Conservation (phyloP, 129 eudicot genomes). For the Chrysanthemum makinoi region DNA sequence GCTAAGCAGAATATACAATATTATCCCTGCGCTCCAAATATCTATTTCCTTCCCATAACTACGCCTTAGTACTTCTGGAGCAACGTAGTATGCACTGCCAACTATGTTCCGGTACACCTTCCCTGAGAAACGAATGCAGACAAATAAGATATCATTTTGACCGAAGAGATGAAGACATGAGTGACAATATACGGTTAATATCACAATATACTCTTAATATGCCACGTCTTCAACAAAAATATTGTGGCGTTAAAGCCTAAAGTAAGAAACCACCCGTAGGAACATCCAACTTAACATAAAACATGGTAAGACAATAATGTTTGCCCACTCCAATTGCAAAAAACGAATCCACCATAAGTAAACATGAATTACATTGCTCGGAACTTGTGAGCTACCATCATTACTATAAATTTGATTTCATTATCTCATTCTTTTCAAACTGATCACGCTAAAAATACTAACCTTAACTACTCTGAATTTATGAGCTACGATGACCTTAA, state of each 20-base stretch:
- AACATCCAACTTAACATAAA: no score
- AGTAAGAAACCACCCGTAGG: no score
- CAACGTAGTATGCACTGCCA: conserved; percentile 84
- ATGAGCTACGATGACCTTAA: conserved; percentile 1
- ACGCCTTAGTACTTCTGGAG: conserved; percentile 73
- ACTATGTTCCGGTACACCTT: conserved; percentile 73
- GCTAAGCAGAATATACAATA: conserved; percentile 66
- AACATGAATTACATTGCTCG: background rate
- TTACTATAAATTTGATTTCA: background rate
- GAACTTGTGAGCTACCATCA: background rate
- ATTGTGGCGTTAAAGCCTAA: no score
- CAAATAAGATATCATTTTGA: no score
- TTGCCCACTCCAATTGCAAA: no score
- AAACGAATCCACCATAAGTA: background rate
- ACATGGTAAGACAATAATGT: no score
- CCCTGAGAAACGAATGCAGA: conserved; percentile 33
- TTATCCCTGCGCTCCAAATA: conserved; percentile 81
- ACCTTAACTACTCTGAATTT: background rate
- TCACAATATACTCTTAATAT: no score
- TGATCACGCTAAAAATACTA: background rate
- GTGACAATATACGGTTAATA: no score
- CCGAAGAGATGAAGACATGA: no score
- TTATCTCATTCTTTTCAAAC: background rate
- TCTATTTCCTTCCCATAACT: conserved; percentile 81
- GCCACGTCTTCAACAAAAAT: no score